These are phyloP conservation scores for Globisporangium alternatum DNA, from an alignment of 352 stramenopile genomes.

Conservation along the genomic window DNA sequence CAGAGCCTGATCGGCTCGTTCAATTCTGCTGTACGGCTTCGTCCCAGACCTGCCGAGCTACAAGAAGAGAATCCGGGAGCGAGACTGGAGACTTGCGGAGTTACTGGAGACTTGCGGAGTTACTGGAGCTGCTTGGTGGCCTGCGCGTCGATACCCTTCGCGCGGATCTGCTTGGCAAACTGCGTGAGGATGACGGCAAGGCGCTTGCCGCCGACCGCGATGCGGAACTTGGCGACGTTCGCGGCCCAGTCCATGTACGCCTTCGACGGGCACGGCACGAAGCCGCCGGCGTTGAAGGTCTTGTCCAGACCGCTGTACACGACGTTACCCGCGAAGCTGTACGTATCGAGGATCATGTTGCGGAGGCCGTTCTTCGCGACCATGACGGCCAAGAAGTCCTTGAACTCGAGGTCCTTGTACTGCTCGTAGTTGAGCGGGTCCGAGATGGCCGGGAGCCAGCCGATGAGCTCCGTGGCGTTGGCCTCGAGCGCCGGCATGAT, in stretches of 20 bases:
- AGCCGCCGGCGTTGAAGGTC: conserved; percentile 15
- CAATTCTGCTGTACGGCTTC: too few species aligned
- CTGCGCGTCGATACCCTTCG: conserved; percentile 24
- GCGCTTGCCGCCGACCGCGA: conserved; percentile 46
- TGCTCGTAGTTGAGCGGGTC: conserved; percentile 40
- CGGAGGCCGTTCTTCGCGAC: conserved; percentile 26
- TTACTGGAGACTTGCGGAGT: too few species aligned
- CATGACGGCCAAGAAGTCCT: conserved; percentile 30
- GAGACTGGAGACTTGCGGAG: too few species aligned
- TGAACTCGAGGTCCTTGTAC: conserved; percentile 36
- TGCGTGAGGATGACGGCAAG: conserved; percentile 58
- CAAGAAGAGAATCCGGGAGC: too few species aligned
- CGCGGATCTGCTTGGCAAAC: conserved; percentile 44
- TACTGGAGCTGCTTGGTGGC: too few species aligned
- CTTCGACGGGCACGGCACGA: conserved; percentile 23
- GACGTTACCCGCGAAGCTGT: conserved; percentile 34
- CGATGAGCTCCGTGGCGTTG: conserved; percentile 51
- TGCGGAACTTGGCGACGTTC: conserved; percentile 41
- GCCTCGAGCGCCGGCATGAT: conserved; percentile 14
- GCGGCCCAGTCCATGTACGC: conserved; percentile 34
- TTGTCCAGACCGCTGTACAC: conserved; percentile 42
- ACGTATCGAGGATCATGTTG: conserved; percentile 41
- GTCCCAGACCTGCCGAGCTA: too few species aligned
- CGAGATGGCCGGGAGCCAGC: conserved; percentile 24
- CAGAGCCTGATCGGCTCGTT: too few species aligned